Conservation (phyloP, 1,284 basidiomycete genomes). For the Microstroma glucosiphilum region DNA sequence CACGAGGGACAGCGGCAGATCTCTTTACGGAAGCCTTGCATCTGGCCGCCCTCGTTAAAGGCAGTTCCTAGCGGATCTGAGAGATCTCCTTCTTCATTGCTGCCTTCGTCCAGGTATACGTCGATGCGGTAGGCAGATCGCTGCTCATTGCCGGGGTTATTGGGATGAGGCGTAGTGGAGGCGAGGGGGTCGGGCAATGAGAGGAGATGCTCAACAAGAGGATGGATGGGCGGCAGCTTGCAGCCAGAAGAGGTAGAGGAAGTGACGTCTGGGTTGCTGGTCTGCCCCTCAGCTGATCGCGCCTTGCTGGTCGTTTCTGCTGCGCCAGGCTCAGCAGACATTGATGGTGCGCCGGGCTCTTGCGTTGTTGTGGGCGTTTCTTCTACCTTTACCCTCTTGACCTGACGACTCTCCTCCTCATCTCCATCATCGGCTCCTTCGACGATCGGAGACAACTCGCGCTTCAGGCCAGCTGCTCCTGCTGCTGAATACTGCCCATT, state of each 20-base stretch:
- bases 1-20: constrained; percentile 50
- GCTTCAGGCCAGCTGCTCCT: background rate
- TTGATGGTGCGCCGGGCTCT: background rate
- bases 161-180: background rate
- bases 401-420: background rate
- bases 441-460: constrained; percentile 2
- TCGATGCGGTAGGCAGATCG: constrained; percentile 9
- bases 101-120: constrained; percentile 12
- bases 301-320: background rate
- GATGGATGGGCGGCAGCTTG: background rate
- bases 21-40: constrained; percentile 42
- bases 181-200: background rate
- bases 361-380: background rate
- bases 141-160: background rate
- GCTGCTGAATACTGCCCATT: no score
- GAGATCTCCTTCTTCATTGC: background rate
- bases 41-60: background rate
- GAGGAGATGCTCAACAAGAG: background rate
- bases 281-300: background rate
- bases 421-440: constrained; percentile 4
- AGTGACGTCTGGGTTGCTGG: background rate
- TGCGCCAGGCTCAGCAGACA: background rate
- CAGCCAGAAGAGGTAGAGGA: background rate
- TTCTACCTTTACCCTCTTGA: background rate
- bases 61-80: background rate